These are phyloP conservation scores for Gastrolobium villosum DNA, from an alignment of 306 rosid species.

Conservation along the genomic window DNA sequence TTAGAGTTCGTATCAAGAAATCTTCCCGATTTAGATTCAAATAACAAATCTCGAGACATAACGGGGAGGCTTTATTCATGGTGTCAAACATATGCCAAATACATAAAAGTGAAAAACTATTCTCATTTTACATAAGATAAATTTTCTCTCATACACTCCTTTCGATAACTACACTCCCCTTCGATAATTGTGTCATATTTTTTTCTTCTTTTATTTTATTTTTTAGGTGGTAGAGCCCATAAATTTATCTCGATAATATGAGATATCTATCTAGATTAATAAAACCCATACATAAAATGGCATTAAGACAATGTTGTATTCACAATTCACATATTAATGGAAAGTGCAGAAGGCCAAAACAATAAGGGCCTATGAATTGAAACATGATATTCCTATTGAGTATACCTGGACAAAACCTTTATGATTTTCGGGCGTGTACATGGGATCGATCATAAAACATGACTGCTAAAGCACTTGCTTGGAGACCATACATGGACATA, in stretches of 20 bases:
- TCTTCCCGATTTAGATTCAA: not conserved
- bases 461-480: conserved; percentile 49
- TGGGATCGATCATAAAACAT: conserved; percentile 40
- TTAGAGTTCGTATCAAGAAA: not conserved
- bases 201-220: too few relatives aligned
- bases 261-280: too few relatives aligned
- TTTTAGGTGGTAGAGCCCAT: too few relatives aligned
- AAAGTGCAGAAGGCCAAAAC: not conserved
- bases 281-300: conserved; percentile 28
- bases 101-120: too few relatives aligned
- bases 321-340: not conserved
- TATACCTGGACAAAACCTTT: conserved; percentile 1
- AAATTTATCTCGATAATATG: too few relatives aligned
- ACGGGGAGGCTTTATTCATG: not conserved
- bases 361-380: conserved; percentile 32
- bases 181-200: too few relatives aligned
- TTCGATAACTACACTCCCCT: too few relatives aligned
- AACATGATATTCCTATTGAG: conserved; percentile 8
- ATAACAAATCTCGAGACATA: not conserved
- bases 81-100: not conserved
- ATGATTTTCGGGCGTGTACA: not conserved
- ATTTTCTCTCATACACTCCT: too few relatives aligned
- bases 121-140: too few relatives aligned
- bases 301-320: not conserved
- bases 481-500: conserved; percentile 47